Conservation (phyloP, 768 basidiomycete species). For the Tubosaeta brunneosetosa region DNA sequence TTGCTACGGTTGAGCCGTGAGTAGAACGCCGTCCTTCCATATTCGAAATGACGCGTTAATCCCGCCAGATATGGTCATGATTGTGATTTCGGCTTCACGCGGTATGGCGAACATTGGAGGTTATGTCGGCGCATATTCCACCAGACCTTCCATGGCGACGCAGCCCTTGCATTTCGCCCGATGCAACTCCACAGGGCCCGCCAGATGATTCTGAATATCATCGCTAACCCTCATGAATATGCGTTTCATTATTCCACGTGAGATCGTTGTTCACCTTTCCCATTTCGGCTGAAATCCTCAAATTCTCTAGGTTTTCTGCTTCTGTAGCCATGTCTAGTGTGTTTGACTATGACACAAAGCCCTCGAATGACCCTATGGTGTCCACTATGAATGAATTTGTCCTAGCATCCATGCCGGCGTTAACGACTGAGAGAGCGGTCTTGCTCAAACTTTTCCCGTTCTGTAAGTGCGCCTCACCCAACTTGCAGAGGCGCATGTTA, state of each 20-base stretch:
- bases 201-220: constrained; percentile 6
- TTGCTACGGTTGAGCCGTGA: constrained; percentile 4
- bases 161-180: constrained; percentile 5
- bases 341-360: constrained; percentile 14
- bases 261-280: neutral
- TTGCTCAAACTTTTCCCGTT: constrained; percentile 12
- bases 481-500: neutral
- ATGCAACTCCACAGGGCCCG: constrained; percentile 14
- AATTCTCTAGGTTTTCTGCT: constrained; percentile 25
- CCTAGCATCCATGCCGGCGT: neutral
- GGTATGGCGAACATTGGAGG: constrained; percentile 8
- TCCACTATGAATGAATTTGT: neutral
- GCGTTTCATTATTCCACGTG: constrained; percentile 6
- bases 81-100: neutral
- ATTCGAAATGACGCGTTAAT: neutral
- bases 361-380: constrained; percentile 10
- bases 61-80: constrained; percentile 4
- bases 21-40: neutral
- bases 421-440: constrained; percentile 3
- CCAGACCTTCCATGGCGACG: constrained; percentile 12
- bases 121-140: constrained; percentile 18
- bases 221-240: constrained; percentile 4
- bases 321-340: constrained; percentile 21
- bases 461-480: constrained; percentile 2
- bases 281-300: neutral